phyloP scores from a whole-genome alignment of 306 rosid genomes.

The Trifolium repens region DNA sequence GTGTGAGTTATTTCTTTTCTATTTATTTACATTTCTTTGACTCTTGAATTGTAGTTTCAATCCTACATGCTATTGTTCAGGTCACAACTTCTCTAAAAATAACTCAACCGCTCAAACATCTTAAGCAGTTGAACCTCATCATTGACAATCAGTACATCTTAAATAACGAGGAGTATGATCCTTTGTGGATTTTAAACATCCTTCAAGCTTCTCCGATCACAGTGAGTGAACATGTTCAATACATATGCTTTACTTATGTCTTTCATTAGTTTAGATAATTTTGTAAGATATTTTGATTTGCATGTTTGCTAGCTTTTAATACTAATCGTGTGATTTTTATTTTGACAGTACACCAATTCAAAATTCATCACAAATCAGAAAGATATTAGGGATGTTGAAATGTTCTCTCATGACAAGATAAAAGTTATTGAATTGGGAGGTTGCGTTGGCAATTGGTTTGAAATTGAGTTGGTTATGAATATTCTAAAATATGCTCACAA shows the following conservation, averaged over 20 bases:
- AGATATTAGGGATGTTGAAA: background rate
- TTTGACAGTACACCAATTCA: background rate
- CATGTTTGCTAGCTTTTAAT: background rate
- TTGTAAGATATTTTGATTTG: background rate
- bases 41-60: background rate
- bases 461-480: conserved; percentile 10
- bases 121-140: background rate
- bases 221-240: background rate
- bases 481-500: background rate
- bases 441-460: conserved; percentile 13
- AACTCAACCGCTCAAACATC: background rate
- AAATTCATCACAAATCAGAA: background rate
- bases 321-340: background rate
- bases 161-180: background rate
- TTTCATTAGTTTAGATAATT: background rate
- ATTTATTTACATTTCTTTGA: background rate
- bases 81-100: background rate
- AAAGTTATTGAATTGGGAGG: conserved; percentile 24
- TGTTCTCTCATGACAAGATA: background rate
- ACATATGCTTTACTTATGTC: background rate
- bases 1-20: too few relatives aligned
- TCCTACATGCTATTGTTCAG: background rate
- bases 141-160: background rate
- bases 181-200: background rate
- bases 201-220: background rate